phyloP scores from a whole-genome alignment of 108 stramenopile genomes.

The Pseudonitzschia multistriata region DNA sequence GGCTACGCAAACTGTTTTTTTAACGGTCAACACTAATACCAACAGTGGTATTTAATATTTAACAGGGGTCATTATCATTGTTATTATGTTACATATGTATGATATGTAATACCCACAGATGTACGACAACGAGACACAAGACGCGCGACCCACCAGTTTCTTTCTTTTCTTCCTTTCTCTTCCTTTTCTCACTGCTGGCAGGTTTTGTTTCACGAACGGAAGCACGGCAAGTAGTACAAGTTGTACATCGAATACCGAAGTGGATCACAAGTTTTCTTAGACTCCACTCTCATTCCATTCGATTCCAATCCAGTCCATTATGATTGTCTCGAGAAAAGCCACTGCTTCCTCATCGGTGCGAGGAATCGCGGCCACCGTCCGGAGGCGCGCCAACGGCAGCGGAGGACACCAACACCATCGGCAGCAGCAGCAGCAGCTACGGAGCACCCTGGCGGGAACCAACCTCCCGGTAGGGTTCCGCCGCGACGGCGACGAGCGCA shows the following conservation, averaged over 20 bases:
- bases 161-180: neutral
- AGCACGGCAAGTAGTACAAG: too few relatives aligned
- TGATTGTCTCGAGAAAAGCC: neutral
- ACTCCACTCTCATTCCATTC: neutral
- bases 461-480: neutral
- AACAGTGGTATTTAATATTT: too few relatives aligned
- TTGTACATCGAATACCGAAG: too few relatives aligned
- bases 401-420: neutral
- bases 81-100: too few relatives aligned
- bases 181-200: neutral
- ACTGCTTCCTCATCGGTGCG: neutral
- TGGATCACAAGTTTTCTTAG: neutral
- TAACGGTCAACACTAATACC: too few relatives aligned
- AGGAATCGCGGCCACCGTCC: neutral
- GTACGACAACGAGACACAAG: too few relatives aligned
- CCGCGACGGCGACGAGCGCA: neutral
- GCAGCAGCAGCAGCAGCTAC: neutral
- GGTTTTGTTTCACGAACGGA: too few relatives aligned
- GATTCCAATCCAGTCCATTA: neutral
- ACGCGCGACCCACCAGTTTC: neutral
- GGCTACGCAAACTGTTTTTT: too few relatives aligned
- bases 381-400: neutral
- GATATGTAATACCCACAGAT: too few relatives aligned
- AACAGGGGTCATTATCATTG: too few relatives aligned
- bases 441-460: neutral